phyloP scores from a whole-genome alignment of 768 basidiomycete species.

The Serpula lacrymans region DNA sequence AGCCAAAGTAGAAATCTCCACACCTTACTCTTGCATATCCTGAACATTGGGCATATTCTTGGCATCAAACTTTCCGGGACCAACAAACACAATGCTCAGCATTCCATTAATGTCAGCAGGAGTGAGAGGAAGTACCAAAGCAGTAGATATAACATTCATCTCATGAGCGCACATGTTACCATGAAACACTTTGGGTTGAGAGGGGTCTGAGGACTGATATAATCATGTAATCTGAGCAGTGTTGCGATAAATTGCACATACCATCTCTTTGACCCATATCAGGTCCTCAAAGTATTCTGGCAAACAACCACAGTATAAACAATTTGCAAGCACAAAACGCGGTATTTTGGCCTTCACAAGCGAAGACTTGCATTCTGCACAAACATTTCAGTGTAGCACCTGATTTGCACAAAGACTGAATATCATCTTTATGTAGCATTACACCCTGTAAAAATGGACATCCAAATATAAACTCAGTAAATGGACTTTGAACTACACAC shows the following conservation, averaged over 20 bases:
- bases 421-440: too few species aligned
- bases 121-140: conserved; percentile 20
- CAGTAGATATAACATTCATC: conserved; percentile 28
- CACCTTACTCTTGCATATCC: neutral
- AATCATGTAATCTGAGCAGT: conserved; percentile 24
- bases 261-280: conserved; percentile 28
- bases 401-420: too few species aligned
- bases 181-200: conserved; percentile 20
- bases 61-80: conserved; percentile 11
- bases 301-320: too few species aligned
- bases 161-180: conserved; percentile 33
- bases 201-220: conserved; percentile 18
- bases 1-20: neutral
- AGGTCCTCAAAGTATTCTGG: too few species aligned
- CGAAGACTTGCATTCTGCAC: too few species aligned
- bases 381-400: too few species aligned
- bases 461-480: too few species aligned
- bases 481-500: too few species aligned
- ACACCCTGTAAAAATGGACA: too few species aligned
- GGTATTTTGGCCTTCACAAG: too few species aligned
- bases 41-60: neutral
- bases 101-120: conserved; percentile 22
- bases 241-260: conserved; percentile 21
- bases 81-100: conserved; percentile 27
- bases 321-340: too few species aligned